Conservation (phyloP, 1,139 yeast species). For the Taphrina deformans region DNA sequence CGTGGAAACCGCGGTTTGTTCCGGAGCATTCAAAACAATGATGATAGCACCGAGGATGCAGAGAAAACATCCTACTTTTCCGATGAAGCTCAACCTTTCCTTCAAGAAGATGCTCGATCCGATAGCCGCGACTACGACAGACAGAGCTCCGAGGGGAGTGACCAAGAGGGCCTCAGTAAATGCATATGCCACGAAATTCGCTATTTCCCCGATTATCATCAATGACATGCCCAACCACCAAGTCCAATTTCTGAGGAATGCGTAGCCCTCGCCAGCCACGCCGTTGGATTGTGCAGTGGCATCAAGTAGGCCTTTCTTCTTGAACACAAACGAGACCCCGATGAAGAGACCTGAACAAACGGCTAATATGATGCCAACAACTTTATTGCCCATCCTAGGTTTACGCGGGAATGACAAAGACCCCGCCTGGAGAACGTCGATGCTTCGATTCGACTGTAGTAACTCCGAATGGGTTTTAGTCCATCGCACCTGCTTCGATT, state of each 20-base stretch:
- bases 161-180: slow-evolving; percentile 38
- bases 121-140: slow-evolving; percentile 37
- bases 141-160: slow-evolving; percentile 38
- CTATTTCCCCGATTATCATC: slow-evolving; percentile 37
- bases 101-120: slow-evolving; percentile 37
- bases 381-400: slow-evolving; percentile 27
- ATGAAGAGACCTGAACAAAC: slow-evolving; percentile 37
- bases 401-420: too few relatives aligned
- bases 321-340: slow-evolving; percentile 37
- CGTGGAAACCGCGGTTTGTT: slow-evolving; percentile 30
- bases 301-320: slow-evolving; percentile 35
- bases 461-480: too few relatives aligned
- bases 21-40: slow-evolving; percentile 37
- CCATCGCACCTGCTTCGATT: too few relatives aligned
- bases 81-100: slow-evolving; percentile 37
- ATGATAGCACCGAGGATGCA: slow-evolving; percentile 37
- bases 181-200: slow-evolving; percentile 38
- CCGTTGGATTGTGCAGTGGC: slow-evolving; percentile 23
- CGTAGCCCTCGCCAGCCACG: slow-evolving; percentile 38
- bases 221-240: slow-evolving; percentile 38
- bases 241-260: slow-evolving; percentile 36
- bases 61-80: slow-evolving; percentile 37
- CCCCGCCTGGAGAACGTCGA: too few relatives aligned
- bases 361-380: slow-evolving; percentile 36
- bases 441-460: too few relatives aligned